phyloP scores from a whole-genome alignment of 441 rosid genomes.

The Metrosideros polymorpha region DNA sequence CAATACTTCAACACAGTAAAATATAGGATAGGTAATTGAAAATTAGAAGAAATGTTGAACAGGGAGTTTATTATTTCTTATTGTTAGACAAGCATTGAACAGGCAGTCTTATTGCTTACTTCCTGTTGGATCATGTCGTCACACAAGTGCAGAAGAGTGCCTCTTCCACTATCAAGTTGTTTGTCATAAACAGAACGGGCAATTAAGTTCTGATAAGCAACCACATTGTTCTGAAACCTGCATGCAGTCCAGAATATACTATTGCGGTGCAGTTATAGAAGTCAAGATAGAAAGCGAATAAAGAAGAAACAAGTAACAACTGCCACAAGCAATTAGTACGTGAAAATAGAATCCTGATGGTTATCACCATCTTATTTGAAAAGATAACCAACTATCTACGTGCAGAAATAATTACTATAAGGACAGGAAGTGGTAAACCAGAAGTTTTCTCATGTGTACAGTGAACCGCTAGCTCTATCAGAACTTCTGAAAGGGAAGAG shows the following conservation, averaged over 20 bases:
- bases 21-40: neutral
- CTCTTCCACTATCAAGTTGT: constrained; percentile 10
- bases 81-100: neutral
- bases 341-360: neutral
- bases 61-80: neutral
- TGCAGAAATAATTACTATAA: neutral
- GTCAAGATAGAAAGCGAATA: neutral
- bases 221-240: constrained; percentile 7
- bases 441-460: neutral
- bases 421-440: neutral
- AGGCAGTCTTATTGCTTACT: neutral
- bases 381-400: neutral
- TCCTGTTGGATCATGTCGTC: constrained; percentile 11
- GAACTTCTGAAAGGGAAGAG: neutral
- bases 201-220: constrained; percentile 6
- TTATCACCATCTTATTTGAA: neutral
- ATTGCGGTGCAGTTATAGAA: neutral
- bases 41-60: neutral
- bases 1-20: neutral
- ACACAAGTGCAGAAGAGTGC: constrained; percentile 7
- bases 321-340: neutral
- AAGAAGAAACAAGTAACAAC: neutral
- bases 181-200: constrained; percentile 3
- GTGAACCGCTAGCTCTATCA: neutral
- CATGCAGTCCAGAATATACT: neutral